Evolutionary conservation across 805 yeast species (phyloP).

Genomic region (Cyberlindnera petersonii): DNA sequence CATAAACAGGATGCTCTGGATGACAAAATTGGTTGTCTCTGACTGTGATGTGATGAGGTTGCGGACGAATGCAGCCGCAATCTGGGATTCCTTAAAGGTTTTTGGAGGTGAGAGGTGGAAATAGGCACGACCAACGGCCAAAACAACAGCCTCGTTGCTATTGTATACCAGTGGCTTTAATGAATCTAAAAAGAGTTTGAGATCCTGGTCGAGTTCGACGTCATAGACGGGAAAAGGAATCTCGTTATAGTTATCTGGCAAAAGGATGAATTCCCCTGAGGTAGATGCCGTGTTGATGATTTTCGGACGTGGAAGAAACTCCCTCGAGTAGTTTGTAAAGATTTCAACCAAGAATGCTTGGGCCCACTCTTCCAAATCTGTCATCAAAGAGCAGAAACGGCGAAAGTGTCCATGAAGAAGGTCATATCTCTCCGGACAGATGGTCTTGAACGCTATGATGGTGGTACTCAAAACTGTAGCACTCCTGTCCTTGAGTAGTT

Average conservation of each 20-base stretch:
- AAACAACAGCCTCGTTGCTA: conserved; percentile 53
- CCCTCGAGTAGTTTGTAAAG: conserved; percentile 61
- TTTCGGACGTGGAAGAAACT: conserved; percentile 54
- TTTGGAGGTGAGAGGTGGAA: conserved; percentile 55
- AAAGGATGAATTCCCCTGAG: conserved; percentile 28
- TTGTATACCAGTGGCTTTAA: conserved; percentile 45
- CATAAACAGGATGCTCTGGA: conserved; percentile 43
- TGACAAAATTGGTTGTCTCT: conserved; percentile 36
- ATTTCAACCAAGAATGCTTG: conserved; percentile 57
- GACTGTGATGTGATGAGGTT: conserved; percentile 33
- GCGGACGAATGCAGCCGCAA: conserved; percentile 50
- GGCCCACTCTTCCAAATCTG: conserved; percentile 68
- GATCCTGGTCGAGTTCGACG: conserved; percentile 50
- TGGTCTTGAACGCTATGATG: conserved; percentile 48
- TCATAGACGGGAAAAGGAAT: conserved; percentile 39
- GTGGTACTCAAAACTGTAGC: conserved; percentile 68
- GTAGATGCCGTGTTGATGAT: conserved; percentile 32
- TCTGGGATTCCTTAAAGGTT: conserved; percentile 42
- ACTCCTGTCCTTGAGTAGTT: conserved; percentile 61
- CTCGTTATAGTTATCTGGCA: conserved; percentile 42
- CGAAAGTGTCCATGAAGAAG: conserved; percentile 70
- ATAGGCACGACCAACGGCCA: conserved; percentile 56
- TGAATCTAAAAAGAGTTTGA: conserved; percentile 48
- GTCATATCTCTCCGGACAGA: conserved; percentile 56
- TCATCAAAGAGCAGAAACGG: conserved; percentile 45